Conservation (phyloP, 1,284 basidiomycete genomes). For the Tremellales sp. region DNA sequence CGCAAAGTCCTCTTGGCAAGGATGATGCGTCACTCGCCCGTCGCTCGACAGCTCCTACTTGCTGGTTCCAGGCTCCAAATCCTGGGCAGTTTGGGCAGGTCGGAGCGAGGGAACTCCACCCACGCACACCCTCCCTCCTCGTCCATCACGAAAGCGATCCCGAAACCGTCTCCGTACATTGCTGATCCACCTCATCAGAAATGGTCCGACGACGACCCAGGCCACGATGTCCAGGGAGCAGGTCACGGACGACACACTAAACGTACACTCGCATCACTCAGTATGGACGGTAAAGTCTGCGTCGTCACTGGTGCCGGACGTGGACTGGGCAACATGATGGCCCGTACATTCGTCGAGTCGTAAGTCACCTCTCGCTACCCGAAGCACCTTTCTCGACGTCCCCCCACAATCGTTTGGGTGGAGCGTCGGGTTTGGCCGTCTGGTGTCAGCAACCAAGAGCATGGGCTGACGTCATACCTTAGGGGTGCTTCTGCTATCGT, state of each 20-base stretch:
- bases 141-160: too few species aligned
- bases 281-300: constrained; percentile 63
- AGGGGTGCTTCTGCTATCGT: constrained; percentile 78
- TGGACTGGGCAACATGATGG: constrained; percentile 84
- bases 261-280: constrained; percentile 41
- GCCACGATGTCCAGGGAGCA: constrained; percentile 35
- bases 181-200: constrained; percentile 4
- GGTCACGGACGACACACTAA: constrained; percentile 41
- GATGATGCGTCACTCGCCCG: background rate
- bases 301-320: constrained; percentile 91
- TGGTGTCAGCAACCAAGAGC: background rate
- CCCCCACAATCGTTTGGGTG: background rate
- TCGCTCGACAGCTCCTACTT: background rate
- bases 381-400: background rate
- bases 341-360: constrained; percentile 81
- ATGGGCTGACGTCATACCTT: constrained; percentile 1
- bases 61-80: background rate
- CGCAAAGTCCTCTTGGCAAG: background rate
- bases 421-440: background rate
- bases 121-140: too few species aligned
- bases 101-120: too few species aligned
- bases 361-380: constrained; percentile 49
- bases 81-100: too few species aligned
- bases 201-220: constrained; percentile 29
- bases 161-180: background rate